A percentile compares a stretch with the other conserved stretches of the same genome.
phyloP scores from a whole-genome alignment of 768 basidiomycete species.

The Suillus subalutaceus region DNA sequence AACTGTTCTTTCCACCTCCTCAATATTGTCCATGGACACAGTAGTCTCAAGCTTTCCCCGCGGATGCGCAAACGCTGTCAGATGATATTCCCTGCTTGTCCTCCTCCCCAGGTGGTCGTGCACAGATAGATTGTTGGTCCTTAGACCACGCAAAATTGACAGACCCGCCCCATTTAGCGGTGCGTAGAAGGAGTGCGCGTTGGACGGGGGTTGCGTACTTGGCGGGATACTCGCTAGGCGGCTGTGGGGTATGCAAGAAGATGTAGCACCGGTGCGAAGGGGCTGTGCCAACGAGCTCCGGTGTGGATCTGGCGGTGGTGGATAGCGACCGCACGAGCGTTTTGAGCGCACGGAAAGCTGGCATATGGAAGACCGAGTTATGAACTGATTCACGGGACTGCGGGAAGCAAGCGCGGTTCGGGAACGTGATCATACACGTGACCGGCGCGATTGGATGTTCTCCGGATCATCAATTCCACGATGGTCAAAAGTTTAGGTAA shows the following conservation, averaged over 20 bases:
- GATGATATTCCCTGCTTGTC: slow-evolving; percentile 32
- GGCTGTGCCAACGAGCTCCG: slow-evolving; percentile 51
- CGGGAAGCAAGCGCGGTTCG: neutral
- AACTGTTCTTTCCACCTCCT: slow-evolving; percentile 44
- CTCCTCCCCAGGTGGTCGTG: slow-evolving; percentile 19
- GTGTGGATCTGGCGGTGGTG: neutral
- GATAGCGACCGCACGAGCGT: neutral
- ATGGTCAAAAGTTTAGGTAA: too few relatives aligned
- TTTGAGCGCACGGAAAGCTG: slow-evolving; percentile 4
- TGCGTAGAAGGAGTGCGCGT: slow-evolving; percentile 48
- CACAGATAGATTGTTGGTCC: slow-evolving; percentile 22
- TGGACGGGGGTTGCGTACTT: slow-evolving; percentile 52
- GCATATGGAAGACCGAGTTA: neutral
- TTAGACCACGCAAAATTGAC: slow-evolving; percentile 66
- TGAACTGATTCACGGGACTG: neutral
- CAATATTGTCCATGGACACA: slow-evolving; percentile 52
- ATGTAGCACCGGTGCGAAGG: slow-evolving; percentile 56
- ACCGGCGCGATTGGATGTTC: neutral
- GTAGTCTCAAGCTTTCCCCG: slow-evolving; percentile 51
- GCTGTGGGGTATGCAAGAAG: slow-evolving; percentile 52
- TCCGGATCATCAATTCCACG: too few relatives aligned
- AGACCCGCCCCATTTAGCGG: slow-evolving; percentile 50
- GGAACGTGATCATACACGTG: slow-evolving; percentile 1
- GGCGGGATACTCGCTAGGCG: slow-evolving; percentile 53
- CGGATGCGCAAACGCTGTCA: slow-evolving; percentile 54